Base-by-base conservation (phyloP, 345 rosid species). In the Ricinus communis region DNA sequence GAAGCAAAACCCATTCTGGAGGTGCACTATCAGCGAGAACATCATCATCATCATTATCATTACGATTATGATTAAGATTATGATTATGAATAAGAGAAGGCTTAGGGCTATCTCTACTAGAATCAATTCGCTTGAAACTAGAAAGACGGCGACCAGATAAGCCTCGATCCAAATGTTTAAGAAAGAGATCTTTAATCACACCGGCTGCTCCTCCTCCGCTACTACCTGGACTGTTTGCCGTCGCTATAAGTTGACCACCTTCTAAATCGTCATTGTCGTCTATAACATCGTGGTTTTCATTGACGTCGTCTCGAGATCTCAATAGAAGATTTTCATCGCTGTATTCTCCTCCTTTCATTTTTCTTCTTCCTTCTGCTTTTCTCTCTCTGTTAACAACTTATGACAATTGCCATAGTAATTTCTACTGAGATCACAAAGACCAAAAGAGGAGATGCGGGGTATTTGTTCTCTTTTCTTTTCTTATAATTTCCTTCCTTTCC, bases 1-100 rank as follows among this genome's bases (percentile, higher is more conserved):
- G 97, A 57, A 94, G 88, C 75, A 94, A 76, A 40, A 95, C 97
- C 96, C 99, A 91, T 62, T 94, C 97, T 21, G 98, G 98, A 57
- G 98, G 91, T 21, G 97, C 97, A 52, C 85, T 87, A 59, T 88
- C 96, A 7, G 80, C 91, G 12, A 90, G 79, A 30, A 79, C 87
- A 72, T 87, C 87, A 72, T 79, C 86, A 30, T 77, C 83, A 28
- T 69, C 79, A 9, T 57, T 69, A 40, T 75, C 1, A 59, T 22
- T 49, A 19, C 45, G 33, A 47, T 66, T 7, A 33, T 15, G 47
- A 40, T 54, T 7, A 33, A 8, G 47, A 40, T 54, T 8, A 21
- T 67, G 46, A 53, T 24, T 38, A 52, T 16, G 60, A 68, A 18
- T 1, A 56, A 3, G 30, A 27, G 49, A 33, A 67, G 8, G 47